Evolutionary conservation across 257 asterid species (phyloP), one percentile per base, ranked within the genome.

Genomic region (Capsicum chinense): DNA sequence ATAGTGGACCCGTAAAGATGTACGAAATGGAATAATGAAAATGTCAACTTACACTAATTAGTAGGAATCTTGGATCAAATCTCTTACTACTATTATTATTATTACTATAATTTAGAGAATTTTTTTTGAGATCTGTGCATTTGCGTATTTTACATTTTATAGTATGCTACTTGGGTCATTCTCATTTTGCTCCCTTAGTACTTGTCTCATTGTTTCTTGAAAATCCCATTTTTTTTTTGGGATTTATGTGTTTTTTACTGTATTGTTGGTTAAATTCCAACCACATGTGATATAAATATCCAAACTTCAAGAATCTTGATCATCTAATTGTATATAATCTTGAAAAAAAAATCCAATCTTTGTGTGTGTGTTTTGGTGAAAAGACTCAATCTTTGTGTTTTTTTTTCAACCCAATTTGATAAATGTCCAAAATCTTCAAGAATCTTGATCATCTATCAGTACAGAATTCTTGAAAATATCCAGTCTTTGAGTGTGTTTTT

Each of bases 41-140:
- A 1, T 76, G 64, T 52, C 21, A 54, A 78, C 81, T 54, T 35
- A 26, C 64, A 54, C n/a, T 78, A 54, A 21, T 11, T 78, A 78
- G 64, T 15, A 67, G 50, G 17, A 78, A 54, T 78, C 64, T 78
- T 54, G 21, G 81, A 74, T 74, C 80, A 74, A 74, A 50, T 50
- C 80, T 74, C 80, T 14, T 19, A 19, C n/a, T 26, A 26, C 47
- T 42, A 44, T 3, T 44, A 39, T 4, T 74, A 47, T 6, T 12
- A 15, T 48, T 48, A 48, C 44, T 73, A 50, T 52, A 76, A 48
- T 50, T 2, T 5, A 26, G 3, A 35, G 81, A 78, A 78, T 78
- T 54, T 5, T 0, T 78, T 14, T 78, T 52, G 81, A 78, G 81
- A 78, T 78, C 81, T 78, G 64, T 78, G 81, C 64, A 52, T 76